phyloP scores from a whole-genome alignment of 1,139 yeast species.

The Lodderomyces orthopsilosis region DNA sequence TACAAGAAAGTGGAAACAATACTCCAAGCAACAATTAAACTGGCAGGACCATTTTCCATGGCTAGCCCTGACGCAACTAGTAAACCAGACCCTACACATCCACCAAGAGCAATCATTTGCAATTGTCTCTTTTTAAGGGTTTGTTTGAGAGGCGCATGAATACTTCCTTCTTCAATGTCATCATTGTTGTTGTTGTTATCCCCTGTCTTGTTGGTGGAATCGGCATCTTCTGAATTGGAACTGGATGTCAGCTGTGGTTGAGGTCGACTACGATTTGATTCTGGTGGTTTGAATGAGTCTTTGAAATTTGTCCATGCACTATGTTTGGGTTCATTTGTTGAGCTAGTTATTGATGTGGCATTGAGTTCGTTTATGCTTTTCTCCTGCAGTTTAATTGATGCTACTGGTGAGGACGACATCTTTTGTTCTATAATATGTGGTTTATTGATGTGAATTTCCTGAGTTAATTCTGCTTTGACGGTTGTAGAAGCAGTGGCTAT shows the following conservation, averaged over 20 bases:
- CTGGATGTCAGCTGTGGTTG: not conserved
- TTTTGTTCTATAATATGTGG: not conserved
- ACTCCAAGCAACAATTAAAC: constrained; percentile 42
- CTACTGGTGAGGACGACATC: not conserved
- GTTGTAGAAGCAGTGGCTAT: no score
- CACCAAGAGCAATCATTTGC: constrained; percentile 40
- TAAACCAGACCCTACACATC: constrained; percentile 39
- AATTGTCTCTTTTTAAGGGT: constrained; percentile 33
- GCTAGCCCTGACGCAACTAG: constrained; percentile 39
- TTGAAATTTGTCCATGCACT: constrained; percentile 24
- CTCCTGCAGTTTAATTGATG: not conserved
- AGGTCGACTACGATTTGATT: not conserved
- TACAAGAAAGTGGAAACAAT: constrained; percentile 47
- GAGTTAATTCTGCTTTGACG: no score
- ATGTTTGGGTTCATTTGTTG: not conserved
- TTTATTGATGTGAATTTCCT: not conserved
- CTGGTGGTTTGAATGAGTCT: constrained; percentile 35
- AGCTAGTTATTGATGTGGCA: constrained; percentile 1
- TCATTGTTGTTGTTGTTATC: not conserved
- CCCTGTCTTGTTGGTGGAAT: constrained; percentile 8
- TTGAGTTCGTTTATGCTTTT: constrained; percentile 3
- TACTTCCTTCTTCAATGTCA: constrained; percentile 1
- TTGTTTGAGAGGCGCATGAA: constrained; percentile 20
- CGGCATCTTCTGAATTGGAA: constrained; percentile 7
- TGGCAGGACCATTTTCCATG: constrained; percentile 40